phyloP scores from a whole-genome alignment of 345 rosid genomes.

The Odontarrhena argentea region DNA sequence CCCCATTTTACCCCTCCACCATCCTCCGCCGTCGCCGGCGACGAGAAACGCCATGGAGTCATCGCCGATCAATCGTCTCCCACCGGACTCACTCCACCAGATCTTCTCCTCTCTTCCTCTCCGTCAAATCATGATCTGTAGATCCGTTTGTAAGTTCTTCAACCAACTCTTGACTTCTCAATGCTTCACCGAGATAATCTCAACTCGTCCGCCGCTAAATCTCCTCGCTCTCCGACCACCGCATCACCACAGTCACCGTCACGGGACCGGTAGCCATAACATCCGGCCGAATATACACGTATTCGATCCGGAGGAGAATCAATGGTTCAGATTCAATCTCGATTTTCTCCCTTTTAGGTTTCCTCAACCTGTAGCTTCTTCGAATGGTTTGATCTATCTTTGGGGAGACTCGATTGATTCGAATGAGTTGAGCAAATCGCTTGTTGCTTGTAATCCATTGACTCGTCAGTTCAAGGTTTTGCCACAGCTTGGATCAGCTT shows the following conservation, averaged over 20 bases:
- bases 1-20: conserved; percentile 22
- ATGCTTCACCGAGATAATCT: conserved; percentile 50
- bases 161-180: conserved; percentile 53
- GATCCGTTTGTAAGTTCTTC: conserved; percentile 68
- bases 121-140: conserved; percentile 72
- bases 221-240: conserved; percentile 77
- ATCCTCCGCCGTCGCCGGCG: conserved; percentile 17
- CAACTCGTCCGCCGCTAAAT: conserved; percentile 56
- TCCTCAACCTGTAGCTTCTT: conserved; percentile 74
- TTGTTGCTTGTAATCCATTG: conserved; percentile 75
- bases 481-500: conserved; percentile 89
- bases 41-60: conserved; percentile 41
- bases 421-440: conserved; percentile 59
- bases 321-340: conserved; percentile 71
- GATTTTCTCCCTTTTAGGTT: conserved; percentile 72
- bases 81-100: conserved; percentile 72
- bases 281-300: conserved; percentile 51
- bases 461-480: conserved; percentile 67
- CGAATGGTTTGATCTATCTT: conserved; percentile 66
- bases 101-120: conserved; percentile 81
- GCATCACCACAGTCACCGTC: conserved; percentile 50
- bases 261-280: conserved; percentile 27
- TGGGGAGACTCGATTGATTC: conserved; percentile 63
- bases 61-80: conserved; percentile 62
- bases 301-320: conserved; percentile 60